Percentiles rank a stretch among this genome's conserved stretches.
These are phyloP conservation scores for Mycena vulgaris DNA, from an alignment of 768 basidiomycete genomes.

Conservation along the genomic window DNA sequence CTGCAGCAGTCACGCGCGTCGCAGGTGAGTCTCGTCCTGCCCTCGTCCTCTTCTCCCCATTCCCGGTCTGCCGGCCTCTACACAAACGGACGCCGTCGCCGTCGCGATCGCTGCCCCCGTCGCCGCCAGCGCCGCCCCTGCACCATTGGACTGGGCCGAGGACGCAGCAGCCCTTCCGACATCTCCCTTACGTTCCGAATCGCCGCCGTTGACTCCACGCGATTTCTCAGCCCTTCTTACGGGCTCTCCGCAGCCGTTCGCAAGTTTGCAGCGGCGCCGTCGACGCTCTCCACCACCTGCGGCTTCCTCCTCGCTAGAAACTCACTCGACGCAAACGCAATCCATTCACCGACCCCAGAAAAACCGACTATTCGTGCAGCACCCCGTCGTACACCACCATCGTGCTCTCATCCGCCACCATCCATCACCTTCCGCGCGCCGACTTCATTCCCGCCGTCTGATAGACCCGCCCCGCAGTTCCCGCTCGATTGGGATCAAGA, in stretches of 20 bases:
- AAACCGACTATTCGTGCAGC: not conserved
- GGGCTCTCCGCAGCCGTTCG: not conserved
- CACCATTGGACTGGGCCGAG: slow-evolving; percentile 16
- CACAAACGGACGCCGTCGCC: not conserved
- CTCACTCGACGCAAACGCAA: not conserved
- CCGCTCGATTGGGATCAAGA: slow-evolving; percentile 17
- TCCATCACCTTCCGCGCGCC: not conserved
- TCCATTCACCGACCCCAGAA: not conserved
- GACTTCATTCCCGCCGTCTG: not conserved
- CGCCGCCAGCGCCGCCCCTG: too few relatives aligned
- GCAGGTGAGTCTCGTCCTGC: not conserved
- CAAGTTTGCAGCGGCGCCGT: slow-evolving; percentile 4
- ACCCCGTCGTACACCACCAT: not conserved
- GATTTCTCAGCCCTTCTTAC: slow-evolving; percentile 16
- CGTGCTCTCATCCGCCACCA: not conserved
- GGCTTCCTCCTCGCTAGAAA: not conserved
- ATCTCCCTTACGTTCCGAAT: not conserved
- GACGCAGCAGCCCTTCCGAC: slow-evolving; percentile 1
- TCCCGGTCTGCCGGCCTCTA: not conserved
- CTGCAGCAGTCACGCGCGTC: not conserved
- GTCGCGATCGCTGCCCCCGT: too few relatives aligned
- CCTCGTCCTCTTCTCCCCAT: not conserved
- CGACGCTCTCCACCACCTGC: slow-evolving; percentile 2
- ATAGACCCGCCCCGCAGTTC: not conserved
- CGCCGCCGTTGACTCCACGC: not conserved